Evolutionary conservation across 768 basidiomycete species (phyloP).

Genomic region (Boletus coccyginus): DNA sequence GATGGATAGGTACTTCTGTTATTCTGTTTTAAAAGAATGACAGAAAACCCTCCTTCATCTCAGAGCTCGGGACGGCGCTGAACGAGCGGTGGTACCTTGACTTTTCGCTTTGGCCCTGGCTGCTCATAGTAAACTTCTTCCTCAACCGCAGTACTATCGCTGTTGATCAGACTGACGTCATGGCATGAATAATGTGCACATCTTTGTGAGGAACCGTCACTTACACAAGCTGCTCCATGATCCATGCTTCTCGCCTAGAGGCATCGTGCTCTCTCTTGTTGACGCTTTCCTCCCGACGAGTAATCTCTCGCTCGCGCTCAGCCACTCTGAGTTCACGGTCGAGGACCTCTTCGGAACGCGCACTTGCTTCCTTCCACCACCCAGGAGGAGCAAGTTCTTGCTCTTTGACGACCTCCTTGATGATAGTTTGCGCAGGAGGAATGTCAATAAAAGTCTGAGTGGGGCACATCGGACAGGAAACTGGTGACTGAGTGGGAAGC

Average conservation of each 20-base stretch:
- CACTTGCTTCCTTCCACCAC: slow-evolving; percentile 68
- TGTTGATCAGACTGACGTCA: slow-evolving; percentile 59
- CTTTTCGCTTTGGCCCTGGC: slow-evolving; percentile 64
- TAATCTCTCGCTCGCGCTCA: slow-evolving; percentile 83
- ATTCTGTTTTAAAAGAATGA: slow-evolving; percentile 34
- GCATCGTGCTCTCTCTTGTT: slow-evolving; percentile 87
- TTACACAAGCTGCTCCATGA: slow-evolving; percentile 91
- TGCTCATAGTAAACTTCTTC: slow-evolving; percentile 83
- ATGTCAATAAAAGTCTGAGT: slow-evolving; percentile 55
- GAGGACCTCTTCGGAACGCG: slow-evolving; percentile 76
- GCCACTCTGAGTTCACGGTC: slow-evolving; percentile 84
- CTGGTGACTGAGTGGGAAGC: slow-evolving; percentile 50
- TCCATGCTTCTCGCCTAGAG: slow-evolving; percentile 83
- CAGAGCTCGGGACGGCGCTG: slow-evolving; percentile 90
- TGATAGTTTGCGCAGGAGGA: slow-evolving; percentile 69
- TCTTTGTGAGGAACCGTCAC: slow-evolving; percentile 21
- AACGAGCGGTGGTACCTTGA: slow-evolving; percentile 85
- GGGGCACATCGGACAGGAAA: slow-evolving; percentile 57
- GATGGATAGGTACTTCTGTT: slow-evolving; percentile 23
- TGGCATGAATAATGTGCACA: slow-evolving; percentile 2
- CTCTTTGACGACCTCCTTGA: slow-evolving; percentile 86
- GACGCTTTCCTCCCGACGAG: slow-evolving; percentile 80
- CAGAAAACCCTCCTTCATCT: slow-evolving; percentile 80
- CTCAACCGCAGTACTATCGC: slow-evolving; percentile 64
- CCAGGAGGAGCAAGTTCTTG: slow-evolving; percentile 74